phyloP scores from a whole-genome alignment of 345 rosid species.

The Linum lewisii region DNA sequence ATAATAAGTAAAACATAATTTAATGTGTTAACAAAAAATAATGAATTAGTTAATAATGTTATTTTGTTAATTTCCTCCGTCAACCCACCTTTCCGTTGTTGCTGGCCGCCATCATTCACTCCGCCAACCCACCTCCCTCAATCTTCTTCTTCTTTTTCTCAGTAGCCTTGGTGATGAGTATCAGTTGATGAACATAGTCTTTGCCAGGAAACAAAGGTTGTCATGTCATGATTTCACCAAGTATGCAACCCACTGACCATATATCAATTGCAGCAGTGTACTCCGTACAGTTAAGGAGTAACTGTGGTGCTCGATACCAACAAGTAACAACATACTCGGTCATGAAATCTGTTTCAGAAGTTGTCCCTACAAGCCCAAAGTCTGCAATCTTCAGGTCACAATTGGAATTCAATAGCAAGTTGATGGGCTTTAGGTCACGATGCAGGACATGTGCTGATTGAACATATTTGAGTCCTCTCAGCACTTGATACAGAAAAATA shows the following conservation, averaged over 20 bases:
- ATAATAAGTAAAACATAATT: too few relatives aligned
- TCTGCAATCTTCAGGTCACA: constrained; percentile 95
- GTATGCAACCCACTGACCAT: constrained; percentile 99
- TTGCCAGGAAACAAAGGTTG: constrained; percentile 89
- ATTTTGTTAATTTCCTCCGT: too few relatives aligned
- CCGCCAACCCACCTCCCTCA: too few relatives aligned
- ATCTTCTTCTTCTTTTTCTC: too few relatives aligned
- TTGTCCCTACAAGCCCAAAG: constrained; percentile 96
- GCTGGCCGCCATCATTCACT: too few relatives aligned
- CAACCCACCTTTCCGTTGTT: too few relatives aligned
- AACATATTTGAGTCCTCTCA: constrained; percentile 90
- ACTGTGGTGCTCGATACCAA: constrained; percentile 97
- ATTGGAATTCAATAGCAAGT: constrained; percentile 77
- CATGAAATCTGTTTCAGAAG: constrained; percentile 99
- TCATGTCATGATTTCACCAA: constrained; percentile 82
- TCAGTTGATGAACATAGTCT: constrained; percentile 94
- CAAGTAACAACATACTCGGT: constrained; percentile 97
- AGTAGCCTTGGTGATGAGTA: constrained; percentile 95
- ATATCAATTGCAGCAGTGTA: constrained; percentile 97
- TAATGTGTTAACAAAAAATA: too few relatives aligned
- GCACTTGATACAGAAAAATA: constrained; percentile 85
- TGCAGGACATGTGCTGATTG: constrained; percentile 90
- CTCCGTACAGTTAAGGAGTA: constrained; percentile 95
- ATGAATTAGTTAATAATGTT: too few relatives aligned
- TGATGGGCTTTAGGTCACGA: constrained; percentile 94